These are phyloP conservation scores for Euphorbia celastroides DNA, from an alignment of 441 rosid species.

Conservation along the genomic window DNA sequence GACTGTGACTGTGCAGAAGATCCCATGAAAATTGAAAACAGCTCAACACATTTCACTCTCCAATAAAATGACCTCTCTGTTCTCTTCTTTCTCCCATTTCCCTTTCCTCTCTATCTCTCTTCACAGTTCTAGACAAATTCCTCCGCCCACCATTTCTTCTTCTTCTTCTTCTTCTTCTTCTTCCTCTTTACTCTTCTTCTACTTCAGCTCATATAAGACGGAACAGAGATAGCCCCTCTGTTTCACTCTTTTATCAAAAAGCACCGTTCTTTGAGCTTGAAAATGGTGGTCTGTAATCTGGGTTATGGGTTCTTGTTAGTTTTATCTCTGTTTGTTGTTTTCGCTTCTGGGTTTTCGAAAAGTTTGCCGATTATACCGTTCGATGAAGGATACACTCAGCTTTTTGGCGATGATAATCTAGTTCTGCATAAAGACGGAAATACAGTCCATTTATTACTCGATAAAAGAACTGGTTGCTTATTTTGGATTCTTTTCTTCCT, in stretches of 20 bases:
- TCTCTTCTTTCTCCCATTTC: not conserved
- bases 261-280: not conserved
- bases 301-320: conserved; percentile 18
- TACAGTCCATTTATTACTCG: conserved; percentile 71
- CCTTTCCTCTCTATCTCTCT: not conserved
- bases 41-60: conserved; percentile 17
- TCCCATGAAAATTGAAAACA: conserved; percentile 28
- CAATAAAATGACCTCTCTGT: conserved; percentile 12
- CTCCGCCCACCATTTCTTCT: conserved; percentile 2
- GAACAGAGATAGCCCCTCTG: not conserved
- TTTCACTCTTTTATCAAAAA: not conserved
- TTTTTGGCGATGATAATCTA: conserved; percentile 85
- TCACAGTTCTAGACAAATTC: not conserved
- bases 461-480: conserved; percentile 73
- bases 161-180: conserved; percentile 8
- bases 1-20: too few relatives aligned
- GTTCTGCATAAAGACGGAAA: conserved; percentile 74
- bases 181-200: not conserved
- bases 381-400: conserved; percentile 86
- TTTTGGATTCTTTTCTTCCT: not conserved
- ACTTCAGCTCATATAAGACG: not conserved
- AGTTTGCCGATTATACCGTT: conserved; percentile 53
- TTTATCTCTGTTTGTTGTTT: conserved; percentile 28
- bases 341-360: conserved; percentile 47
- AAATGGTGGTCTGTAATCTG: conserved; percentile 20